These are phyloP conservation scores for Flaveria trinervia DNA, from an alignment of 129 eudicot genomes.

Conservation along the genomic window DNA sequence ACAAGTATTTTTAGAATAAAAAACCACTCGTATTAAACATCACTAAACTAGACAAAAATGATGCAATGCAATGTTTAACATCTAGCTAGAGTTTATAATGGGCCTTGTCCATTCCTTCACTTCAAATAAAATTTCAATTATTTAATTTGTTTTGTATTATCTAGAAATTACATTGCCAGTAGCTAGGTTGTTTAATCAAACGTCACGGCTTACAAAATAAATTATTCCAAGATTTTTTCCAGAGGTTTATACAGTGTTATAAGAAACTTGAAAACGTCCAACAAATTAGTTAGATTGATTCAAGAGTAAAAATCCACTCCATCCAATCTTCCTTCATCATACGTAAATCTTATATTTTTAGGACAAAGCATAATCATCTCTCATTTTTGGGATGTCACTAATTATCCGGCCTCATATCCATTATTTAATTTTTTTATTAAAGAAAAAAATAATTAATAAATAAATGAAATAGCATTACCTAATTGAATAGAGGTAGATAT, in stretches of 20 bases:
- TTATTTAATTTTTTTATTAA: too few species aligned
- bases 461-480: too few species aligned
- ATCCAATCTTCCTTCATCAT: too few species aligned
- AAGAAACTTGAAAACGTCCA: neutral
- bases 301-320: too few species aligned
- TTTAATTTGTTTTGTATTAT: constrained; percentile 17
- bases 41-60: neutral
- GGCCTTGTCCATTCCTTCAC: constrained; percentile 30
- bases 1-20: neutral
- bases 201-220: constrained; percentile 15
- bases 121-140: constrained; percentile 5
- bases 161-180: constrained; percentile 6
- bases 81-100: constrained; percentile 19
- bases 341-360: too few species aligned
- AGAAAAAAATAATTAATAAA: too few species aligned
- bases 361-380: too few species aligned
- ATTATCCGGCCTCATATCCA: too few species aligned
- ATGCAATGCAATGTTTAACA: neutral
- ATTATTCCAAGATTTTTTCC: neutral
- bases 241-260: neutral
- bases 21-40: neutral
- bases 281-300: neutral
- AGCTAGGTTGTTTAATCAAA: constrained; percentile 26
- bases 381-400: too few species aligned
- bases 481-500: too few species aligned